These are phyloP conservation scores for Biscogniauxia mediterranea DNA, from an alignment of 2,329 filamentous ascomycete genomes.

Conservation along the genomic window DNA sequence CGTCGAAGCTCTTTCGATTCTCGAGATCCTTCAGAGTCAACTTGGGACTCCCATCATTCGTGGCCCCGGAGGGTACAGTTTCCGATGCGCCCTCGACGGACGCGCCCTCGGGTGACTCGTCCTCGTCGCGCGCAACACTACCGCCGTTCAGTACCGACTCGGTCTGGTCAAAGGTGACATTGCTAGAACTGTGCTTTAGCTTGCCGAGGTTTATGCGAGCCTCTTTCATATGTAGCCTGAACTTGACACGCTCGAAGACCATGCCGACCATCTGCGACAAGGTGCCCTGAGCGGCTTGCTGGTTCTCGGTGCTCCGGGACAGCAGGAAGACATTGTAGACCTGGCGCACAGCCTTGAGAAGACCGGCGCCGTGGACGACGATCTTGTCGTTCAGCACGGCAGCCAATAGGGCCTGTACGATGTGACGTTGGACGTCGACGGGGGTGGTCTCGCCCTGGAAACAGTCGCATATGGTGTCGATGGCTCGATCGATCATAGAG, in stretches of 20 bases:
- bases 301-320: slow-evolving; percentile 89
- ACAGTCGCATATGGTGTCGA: slow-evolving; percentile 98
- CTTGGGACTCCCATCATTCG: slow-evolving; percentile 47
- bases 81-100: slow-evolving; percentile 31
- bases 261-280: slow-evolving; percentile 98
- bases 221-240: slow-evolving; percentile 83
- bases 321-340: slow-evolving; percentile 99
- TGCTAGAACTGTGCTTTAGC: slow-evolving; percentile 52
- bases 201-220: slow-evolving; percentile 60
- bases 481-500: slow-evolving; percentile 92
- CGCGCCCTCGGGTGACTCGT: slow-evolving; percentile 37
- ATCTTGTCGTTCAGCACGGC: slow-evolving; percentile 98
- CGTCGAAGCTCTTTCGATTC: slow-evolving; percentile 66
- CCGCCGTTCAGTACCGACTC: slow-evolving; percentile 35
- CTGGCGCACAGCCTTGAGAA: slow-evolving; percentile 93
- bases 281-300: slow-evolving; percentile 95
- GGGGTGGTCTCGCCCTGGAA: slow-evolving; percentile 96
- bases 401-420: slow-evolving; percentile 92
- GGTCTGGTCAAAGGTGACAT: slow-evolving; percentile 49
- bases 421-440: slow-evolving; percentile 91
- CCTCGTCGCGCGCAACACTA: slow-evolving; percentile 34
- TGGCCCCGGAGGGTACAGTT: slow-evolving; percentile 22
- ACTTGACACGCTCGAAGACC: slow-evolving; percentile 93
- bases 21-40: slow-evolving; percentile 67
- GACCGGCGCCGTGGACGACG: slow-evolving; percentile 91